Conservation (phyloP, 345 rosid genomes). For the Pseudoturritis turrita region DNA sequence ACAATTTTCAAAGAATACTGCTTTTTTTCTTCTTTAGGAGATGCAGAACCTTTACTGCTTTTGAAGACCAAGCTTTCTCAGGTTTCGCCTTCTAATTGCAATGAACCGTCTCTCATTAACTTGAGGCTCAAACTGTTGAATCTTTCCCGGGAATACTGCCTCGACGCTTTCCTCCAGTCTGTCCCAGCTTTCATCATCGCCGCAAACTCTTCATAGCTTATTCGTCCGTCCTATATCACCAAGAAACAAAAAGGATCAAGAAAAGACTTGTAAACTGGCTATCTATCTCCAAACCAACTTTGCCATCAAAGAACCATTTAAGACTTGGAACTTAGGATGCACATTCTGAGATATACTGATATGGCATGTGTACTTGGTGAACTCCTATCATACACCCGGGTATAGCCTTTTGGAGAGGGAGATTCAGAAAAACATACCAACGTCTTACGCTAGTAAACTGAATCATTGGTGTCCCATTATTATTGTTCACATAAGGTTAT, state of each 20-base stretch:
- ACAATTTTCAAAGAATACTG: conserved; percentile 21
- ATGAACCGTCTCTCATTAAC: conserved; percentile 70
- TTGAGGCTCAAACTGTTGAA: conserved; percentile 75
- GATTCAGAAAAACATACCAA: neutral
- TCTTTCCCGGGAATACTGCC: conserved; percentile 81
- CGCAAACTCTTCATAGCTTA: conserved; percentile 81
- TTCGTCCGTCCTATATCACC: conserved; percentile 62
- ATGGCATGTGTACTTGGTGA: neutral
- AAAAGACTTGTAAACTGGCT: neutral
- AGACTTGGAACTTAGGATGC: neutral
- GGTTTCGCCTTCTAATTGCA: conserved; percentile 35
- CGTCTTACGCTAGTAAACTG: neutral
- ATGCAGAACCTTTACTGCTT: conserved; percentile 10
- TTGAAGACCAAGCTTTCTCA: conserved; percentile 7
- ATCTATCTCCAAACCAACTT: neutral
- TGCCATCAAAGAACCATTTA: neutral
- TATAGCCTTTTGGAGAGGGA: neutral
- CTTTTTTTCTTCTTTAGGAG: conserved; percentile 14
- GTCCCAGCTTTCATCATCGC: conserved; percentile 93
- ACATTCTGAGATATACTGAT: neutral
- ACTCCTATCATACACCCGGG: neutral
- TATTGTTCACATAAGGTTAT: neutral
- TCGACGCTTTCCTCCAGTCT: conserved; percentile 88
- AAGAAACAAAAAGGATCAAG: conserved; percentile 2
- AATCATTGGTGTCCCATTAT: neutral